phyloP scores from a whole-genome alignment of 495 filamentous ascomycete species.

The Penicillium cinerascens region DNA sequence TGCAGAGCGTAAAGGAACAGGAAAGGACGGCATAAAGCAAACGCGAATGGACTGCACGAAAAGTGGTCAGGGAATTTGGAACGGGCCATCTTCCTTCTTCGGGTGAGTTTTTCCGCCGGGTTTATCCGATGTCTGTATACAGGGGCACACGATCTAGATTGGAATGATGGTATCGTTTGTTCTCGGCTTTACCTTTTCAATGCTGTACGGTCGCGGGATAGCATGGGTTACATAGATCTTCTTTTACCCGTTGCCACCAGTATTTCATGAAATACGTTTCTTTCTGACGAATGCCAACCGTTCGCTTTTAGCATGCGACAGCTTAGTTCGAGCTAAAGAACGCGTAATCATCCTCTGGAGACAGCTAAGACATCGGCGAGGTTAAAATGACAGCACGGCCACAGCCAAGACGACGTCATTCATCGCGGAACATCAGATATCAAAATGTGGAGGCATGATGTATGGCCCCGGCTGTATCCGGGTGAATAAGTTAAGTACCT shows the following conservation, averaged over 20 bases:
- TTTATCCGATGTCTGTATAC: conserved; percentile 14
- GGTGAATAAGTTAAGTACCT: background rate
- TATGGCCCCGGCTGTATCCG: background rate
- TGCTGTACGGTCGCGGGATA: no score
- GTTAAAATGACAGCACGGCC: background rate
- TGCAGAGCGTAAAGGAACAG: conserved; percentile 18
- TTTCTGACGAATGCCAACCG: no score
- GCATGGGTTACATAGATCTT: no score
- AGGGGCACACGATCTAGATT: background rate
- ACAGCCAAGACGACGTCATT: background rate
- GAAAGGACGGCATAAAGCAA: conserved; percentile 26
- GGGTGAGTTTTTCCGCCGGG: conserved; percentile 14
- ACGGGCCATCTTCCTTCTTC: conserved; percentile 18
- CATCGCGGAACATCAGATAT: background rate
- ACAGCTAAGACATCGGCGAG: no score
- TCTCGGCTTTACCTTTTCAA: background rate
- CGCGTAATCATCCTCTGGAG: no score
- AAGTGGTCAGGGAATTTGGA: conserved; percentile 9
- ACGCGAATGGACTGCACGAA: conserved; percentile 14
- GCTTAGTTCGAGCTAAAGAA: no score
- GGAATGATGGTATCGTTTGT: no score
- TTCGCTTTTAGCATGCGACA: no score
- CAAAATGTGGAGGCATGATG: background rate
- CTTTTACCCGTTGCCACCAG: no score
- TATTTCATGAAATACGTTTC: no score